Evolutionary conservation across 306 rosid species (phyloP), one percentile per base, ranked within the genome.

Genomic region (Hippophae tibetana): DNA sequence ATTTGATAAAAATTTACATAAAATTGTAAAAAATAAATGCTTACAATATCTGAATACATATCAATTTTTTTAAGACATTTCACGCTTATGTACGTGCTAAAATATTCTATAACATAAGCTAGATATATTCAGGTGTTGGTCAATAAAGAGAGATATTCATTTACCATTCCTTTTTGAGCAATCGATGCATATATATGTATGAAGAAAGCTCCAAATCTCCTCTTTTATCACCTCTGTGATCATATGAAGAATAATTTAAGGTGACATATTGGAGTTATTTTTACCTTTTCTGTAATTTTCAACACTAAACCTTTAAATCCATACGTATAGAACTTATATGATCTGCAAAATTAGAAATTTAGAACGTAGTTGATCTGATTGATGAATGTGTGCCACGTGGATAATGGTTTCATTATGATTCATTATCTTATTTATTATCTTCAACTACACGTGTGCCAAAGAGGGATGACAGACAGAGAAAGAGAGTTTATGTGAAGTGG

Each of bases 401-500:
- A 68, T 62, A 8, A 58, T 54, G 50, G 52, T 64, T 62, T 7
- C 43, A 49, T 63, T 52, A 57, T 46, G 69, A 48, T 69, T 68
- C n/a, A 54, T 62, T 70, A 66, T 63, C 67, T 66, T 66, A 13
- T 57, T 74, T 56, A 40, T 56, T 84, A 63, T 60, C 79, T 81
- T 86, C 69, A 79, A 77, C 56, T 74, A 70, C 88, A 84, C 84
- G 86, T 72, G 85, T 81, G 78, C 57, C 54, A 13, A 57, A 58
- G 56, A 64, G 66, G 57, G 73, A 64, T 18, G 23, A 18, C 23
- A 18, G 49, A 72, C 41, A 66, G 67, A 49, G 70, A 72, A 75
- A 56, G 68, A 59, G 57, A 82, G 84, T 75, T 84, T 74, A 86
- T 86, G 97, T 89, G 87, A 84, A 82, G 74, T 79, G 75, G 86